Evolutionary conservation across 345 rosid genomes (phyloP), one percentile per base, ranked within the genome.

Genomic region (Hibiscus syriacus): DNA sequence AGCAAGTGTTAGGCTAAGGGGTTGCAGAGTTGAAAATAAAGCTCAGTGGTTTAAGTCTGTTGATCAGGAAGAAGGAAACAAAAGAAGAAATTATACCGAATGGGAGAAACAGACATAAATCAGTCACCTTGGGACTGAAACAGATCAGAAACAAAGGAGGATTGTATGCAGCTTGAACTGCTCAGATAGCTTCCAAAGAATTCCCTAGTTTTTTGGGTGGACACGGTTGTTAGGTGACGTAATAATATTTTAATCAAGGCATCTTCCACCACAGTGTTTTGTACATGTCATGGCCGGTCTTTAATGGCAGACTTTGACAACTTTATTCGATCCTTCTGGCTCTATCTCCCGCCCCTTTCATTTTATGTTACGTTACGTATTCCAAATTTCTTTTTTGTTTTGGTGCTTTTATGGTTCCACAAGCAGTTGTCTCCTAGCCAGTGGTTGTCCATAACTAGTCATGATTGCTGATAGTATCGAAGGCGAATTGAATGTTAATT

Each of bases 71-170:
- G 34, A 30, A 30, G 34, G 34, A 30, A 30, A 30, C 34, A 46
- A 17, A n/a, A n/a, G 30, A 26, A 54, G 10, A 39, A 54, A 62
- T 55, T 32, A 22, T 6, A 36, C 16, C 13, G 48, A 43, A 17
- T 56, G 59, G 19, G 41, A 68, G 26, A 65, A 76, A 69, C 76
- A 63, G 57, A 64, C 70, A 70, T 65, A 74, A 50, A 20, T 58
- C 76, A 77, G 49, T 45, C 17, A 45, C 17, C 17, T 45, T 45
- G 49, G n/a, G 49, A 45, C 49, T 25, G 58, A 72, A 67, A 9
- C 0, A 34, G 53, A 52, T 27, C 62, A 54, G 39, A 56, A 59
- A 52, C 57, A 57, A 29, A 46, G 65, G 43, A 64, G 41, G 73
- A 70, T 17, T 38, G n/a, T n/a, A n/a, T n/a, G n/a, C n/a, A n/a